These are phyloP conservation scores for Starmerella lactis-condensi DNA, from an alignment of 805 yeast species.

Conservation along the genomic window DNA sequence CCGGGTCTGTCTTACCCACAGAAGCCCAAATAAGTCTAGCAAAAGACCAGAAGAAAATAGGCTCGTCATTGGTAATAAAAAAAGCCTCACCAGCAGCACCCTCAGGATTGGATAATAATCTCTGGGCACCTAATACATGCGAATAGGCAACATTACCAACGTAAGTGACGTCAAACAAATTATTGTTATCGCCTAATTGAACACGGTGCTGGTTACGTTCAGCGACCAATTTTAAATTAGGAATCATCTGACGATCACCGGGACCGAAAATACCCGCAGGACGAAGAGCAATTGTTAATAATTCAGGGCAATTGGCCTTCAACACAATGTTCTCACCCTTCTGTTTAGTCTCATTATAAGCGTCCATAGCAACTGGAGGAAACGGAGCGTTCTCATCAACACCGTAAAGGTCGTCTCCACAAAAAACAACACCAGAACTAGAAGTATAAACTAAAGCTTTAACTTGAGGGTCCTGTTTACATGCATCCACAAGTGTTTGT, in stretches of 20 bases:
- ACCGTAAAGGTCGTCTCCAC: constrained; percentile 80
- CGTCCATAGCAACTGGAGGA: constrained; percentile 85
- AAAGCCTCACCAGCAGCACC: constrained; percentile 69
- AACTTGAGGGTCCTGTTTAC: constrained; percentile 29
- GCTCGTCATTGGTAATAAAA: constrained; percentile 83
- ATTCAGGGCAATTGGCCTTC: constrained; percentile 43
- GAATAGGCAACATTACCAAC: constrained; percentile 98
- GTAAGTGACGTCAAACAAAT: constrained; percentile 89
- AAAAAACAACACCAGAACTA: constrained; percentile 91
- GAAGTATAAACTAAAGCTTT: constrained; percentile 81
- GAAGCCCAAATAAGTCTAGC: constrained; percentile 96
- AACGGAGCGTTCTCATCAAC: constrained; percentile 92
- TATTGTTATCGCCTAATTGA: constrained; percentile 87
- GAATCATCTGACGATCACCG: constrained; percentile 91
- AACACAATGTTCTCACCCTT: constrained; percentile 71
- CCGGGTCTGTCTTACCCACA: constrained; percentile 65
- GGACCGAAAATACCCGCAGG: constrained; percentile 99
- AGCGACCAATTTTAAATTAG: constrained; percentile 73
- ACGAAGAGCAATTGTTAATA: constrained; percentile 69
- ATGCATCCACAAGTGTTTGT: constrained; percentile 45
- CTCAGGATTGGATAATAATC: constrained; percentile 32
- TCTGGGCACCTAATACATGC: constrained; percentile 79
- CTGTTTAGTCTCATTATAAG: constrained; percentile 88
- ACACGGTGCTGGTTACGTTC: constrained; percentile 70
- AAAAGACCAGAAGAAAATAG: constrained; percentile 90